Evolutionary conservation across 2,329 filamentous ascomycete species (phyloP).

Genomic region (Bipolaris cookei): DNA sequence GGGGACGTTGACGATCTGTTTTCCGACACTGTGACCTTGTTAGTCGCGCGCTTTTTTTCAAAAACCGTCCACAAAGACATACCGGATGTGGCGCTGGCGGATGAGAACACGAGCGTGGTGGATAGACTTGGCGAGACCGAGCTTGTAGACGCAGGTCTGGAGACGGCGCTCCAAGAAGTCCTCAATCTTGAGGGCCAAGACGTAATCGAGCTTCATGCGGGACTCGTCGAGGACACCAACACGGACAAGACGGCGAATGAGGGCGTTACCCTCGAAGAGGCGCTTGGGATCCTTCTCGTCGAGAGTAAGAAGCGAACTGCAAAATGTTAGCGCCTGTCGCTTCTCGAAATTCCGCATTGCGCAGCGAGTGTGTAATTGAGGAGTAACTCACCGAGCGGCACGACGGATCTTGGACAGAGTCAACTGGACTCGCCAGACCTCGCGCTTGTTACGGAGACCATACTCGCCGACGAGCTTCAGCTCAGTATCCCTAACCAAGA

Average conservation of each 20-base stretch:
- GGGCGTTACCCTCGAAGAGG: slow-evolving; percentile 99
- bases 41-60: slow-evolving; percentile 16
- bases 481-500: slow-evolving; percentile 85
- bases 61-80: slow-evolving; percentile 29
- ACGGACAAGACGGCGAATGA: slow-evolving; percentile 99
- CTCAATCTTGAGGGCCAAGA: slow-evolving; percentile 97
- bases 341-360: slow-evolving; percentile 14
- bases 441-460: slow-evolving; percentile 99
- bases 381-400: slow-evolving; percentile 87
- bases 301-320: slow-evolving; percentile 97
- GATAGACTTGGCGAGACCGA: slow-evolving; percentile 99
- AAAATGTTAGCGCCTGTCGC: slow-evolving; percentile 21
- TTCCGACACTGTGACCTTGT: slow-evolving; percentile 75
- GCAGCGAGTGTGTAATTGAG: slow-evolving; percentile 16
- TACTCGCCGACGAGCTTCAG: slow-evolving; percentile 99
- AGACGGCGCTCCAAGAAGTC: slow-evolving; percentile 99
- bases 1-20: slow-evolving; percentile 99
- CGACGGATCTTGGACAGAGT: slow-evolving; percentile 99
- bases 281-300: slow-evolving; percentile 99
- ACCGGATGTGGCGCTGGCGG: slow-evolving; percentile 97
- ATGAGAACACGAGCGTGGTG: slow-evolving; percentile 99
- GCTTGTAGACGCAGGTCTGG: slow-evolving; percentile 99
- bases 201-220: slow-evolving; percentile 99
- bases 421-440: slow-evolving; percentile 99
- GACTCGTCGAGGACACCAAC: slow-evolving; percentile 99